Conservation (phyloP, 768 basidiomycete genomes). For the Russula lepida region DNA sequence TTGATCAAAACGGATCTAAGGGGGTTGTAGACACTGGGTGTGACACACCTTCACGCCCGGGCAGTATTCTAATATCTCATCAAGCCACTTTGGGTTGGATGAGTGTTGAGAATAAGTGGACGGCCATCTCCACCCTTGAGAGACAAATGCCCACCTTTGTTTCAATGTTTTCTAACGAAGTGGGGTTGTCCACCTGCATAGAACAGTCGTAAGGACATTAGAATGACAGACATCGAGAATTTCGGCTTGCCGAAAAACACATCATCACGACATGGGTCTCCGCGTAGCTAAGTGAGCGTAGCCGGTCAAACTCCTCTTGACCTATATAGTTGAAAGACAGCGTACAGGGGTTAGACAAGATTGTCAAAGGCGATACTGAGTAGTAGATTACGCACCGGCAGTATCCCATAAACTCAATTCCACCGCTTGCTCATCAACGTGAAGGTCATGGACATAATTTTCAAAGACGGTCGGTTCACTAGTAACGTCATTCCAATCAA, state of each 20-base stretch:
- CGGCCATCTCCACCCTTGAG: slow-evolving; percentile 1
- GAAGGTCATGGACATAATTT: slow-evolving; percentile 89
- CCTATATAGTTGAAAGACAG: slow-evolving; percentile 45
- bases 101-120: neutral
- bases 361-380: neutral
- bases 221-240: neutral
- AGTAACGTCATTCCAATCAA: neutral
- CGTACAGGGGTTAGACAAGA: slow-evolving; percentile 19
- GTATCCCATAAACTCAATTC: slow-evolving; percentile 98
- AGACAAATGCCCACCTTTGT: slow-evolving; percentile 49
- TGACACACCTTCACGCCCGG: slow-evolving; percentile 82
- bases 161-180: slow-evolving; percentile 95
- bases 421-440: slow-evolving; percentile 77
- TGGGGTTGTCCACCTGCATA: slow-evolving; percentile 78
- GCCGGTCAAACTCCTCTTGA: slow-evolving; percentile 91
- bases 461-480: slow-evolving; percentile 96
- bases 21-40: slow-evolving; percentile 3
- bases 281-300: slow-evolving; percentile 91
- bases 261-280: slow-evolving; percentile 96
- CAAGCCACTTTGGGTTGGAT: slow-evolving; percentile 71
- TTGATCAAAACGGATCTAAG: neutral
- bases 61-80: slow-evolving; percentile 87
- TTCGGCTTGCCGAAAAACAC: slow-evolving; percentile 74
- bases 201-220: slow-evolving; percentile 15
- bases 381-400: slow-evolving; percentile 55